These are phyloP conservation scores for Schwanniomyces polymorphus DNA, from an alignment of 805 yeast genomes.

Conservation along the genomic window DNA sequence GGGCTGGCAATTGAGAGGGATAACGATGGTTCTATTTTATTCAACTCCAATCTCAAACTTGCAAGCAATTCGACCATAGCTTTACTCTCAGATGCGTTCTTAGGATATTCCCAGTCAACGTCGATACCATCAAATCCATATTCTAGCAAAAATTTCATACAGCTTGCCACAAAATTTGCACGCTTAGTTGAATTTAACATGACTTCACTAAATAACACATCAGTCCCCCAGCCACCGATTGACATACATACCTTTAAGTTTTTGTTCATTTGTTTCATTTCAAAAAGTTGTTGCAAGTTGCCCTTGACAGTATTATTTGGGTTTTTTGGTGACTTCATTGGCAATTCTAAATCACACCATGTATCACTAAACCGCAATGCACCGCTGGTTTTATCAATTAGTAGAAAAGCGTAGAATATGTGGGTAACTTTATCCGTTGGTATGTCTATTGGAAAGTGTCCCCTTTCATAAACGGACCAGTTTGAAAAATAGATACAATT, in stretches of 20 bases:
- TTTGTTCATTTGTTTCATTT: conserved; percentile 40
- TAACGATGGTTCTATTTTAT: conserved; percentile 27
- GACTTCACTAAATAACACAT: conserved; percentile 37
- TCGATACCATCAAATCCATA: conserved; percentile 88
- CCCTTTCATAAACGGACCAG: conserved; percentile 42
- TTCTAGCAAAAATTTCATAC: conserved; percentile 45
- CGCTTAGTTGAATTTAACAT: conserved; percentile 23
- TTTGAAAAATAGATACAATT: conserved; percentile 51
- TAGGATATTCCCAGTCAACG: conserved; percentile 93
- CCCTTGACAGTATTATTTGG: conserved; percentile 36
- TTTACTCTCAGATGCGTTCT: conserved; percentile 42
- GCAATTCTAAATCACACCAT: conserved; percentile 62
- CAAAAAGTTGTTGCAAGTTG: conserved; percentile 47
- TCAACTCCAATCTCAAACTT: conserved; percentile 39
- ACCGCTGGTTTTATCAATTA: conserved; percentile 56
- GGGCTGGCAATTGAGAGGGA: conserved; percentile 78
- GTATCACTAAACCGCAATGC: conserved; percentile 54
- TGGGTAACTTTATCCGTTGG: conserved; percentile 61
- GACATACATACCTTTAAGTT: conserved; percentile 64
- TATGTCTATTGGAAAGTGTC: conserved; percentile 61
- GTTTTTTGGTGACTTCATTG: conserved; percentile 21
- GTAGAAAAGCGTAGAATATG: conserved; percentile 75
- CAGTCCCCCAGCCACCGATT: conserved; percentile 78
- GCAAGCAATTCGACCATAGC: conserved; percentile 44
- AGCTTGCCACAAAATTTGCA: conserved; percentile 48